These are phyloP conservation scores for Acanthamoeba sp. DNA, from an alignment of 208 protist species.

Conservation along the genomic window DNA sequence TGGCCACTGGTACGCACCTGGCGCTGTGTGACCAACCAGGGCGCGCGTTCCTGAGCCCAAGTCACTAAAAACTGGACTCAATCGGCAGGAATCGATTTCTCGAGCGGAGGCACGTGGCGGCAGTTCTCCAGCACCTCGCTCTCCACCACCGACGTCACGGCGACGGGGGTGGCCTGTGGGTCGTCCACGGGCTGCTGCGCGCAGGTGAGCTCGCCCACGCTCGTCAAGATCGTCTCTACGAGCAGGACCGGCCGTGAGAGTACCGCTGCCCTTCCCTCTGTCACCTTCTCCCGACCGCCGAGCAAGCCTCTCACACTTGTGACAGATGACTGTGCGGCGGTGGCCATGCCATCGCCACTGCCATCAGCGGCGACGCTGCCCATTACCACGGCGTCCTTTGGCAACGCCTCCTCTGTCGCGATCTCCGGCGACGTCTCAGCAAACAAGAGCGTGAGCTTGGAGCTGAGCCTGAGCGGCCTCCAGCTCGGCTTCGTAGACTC, in stretches of 20 bases:
- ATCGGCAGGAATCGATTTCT: conserved; percentile 29
- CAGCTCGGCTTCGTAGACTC: not conserved
- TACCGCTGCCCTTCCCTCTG: not conserved
- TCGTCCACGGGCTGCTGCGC: conserved; percentile 3
- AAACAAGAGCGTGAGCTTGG: not conserved
- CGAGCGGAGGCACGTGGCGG: not conserved
- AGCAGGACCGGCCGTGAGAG: not conserved
- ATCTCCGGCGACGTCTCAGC: not conserved
- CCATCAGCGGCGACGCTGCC: not conserved
- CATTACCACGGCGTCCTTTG: not conserved
- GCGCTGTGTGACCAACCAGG: too few species aligned
- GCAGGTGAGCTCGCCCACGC: conserved; percentile 25
- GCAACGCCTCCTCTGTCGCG: not conserved
- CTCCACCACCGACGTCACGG: not conserved
- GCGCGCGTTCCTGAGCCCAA: too few species aligned
- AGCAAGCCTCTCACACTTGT: too few species aligned
- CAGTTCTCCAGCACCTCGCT: not conserved
- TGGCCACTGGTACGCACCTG: too few species aligned
- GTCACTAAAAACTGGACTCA: too few species aligned
- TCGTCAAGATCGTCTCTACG: not conserved
- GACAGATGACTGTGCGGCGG: conserved; percentile 1
- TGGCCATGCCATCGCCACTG: not conserved
- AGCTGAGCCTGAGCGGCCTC: conserved; percentile 44
- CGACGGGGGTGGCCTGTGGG: not conserved
- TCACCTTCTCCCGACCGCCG: not conserved